Base-by-base conservation (phyloP, 352 stramenopile genomes). In the Phytophthora pluvialis region DNA sequence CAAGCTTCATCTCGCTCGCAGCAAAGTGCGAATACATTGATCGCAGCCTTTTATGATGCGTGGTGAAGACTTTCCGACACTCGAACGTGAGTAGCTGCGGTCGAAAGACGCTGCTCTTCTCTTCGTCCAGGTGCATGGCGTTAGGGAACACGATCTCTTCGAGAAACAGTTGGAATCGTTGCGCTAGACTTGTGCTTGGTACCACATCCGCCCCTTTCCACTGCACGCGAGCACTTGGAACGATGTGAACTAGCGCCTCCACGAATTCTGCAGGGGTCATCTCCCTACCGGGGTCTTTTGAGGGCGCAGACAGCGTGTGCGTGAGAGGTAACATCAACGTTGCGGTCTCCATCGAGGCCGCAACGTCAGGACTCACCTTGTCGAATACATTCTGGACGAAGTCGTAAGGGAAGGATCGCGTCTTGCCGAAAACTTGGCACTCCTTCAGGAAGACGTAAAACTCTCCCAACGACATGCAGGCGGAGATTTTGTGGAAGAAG, bases 211-310 rank as follows among this genome's bases (percentile, higher is more conserved):
- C 59, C 52, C 33, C 45, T 58, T 47, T 56, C 60, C 53, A 63
- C 33, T 63, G 39, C 16, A 86, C 46, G 44, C 67, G 70, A 50
- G 73, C 73, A 56, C 79, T 89, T 11, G 54, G 53, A 25, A 72
- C 70, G 12, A 92, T 80, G 44, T 86, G 70, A 12, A 90, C 67
- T 11, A 92, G 67, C 11, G 77, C 77, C 44, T 92, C 80, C 12
- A 92, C 73, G 43, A 92, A 92, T 54, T 92, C 81, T 9, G 69
- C 77, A 0, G 79, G 75, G 3, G 79, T 88, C 81, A 90, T 89
- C 47, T 90, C 81, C 16, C 64, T 62, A 25, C 46, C 29, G 4
- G n/a, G n/a, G 5, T 62, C 52, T 42, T 70, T 61, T 46, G 57
- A 72, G 12, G 71, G 40, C 2, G 60, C 32, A 1, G 58, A 62